Base-by-base conservation (phyloP, 1,284 basidiomycete genomes). In the Coniferiporia sulphurascens region DNA sequence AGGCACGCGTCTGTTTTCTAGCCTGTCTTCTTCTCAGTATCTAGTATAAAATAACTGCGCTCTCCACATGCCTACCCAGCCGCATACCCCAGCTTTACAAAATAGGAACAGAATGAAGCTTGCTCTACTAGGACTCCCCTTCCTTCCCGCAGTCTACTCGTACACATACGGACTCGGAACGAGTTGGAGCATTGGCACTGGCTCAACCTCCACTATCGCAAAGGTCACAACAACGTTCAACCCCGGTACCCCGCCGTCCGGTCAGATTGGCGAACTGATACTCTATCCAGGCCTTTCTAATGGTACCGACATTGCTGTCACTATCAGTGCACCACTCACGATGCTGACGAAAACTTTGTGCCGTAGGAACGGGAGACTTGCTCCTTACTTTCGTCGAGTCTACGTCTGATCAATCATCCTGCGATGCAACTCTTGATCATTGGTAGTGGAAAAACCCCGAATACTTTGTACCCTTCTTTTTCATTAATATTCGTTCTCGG, bases 231-330 rank as follows among this genome's bases (percentile, higher is more conserved):
- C 60, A 15, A 62, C 56, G 15, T 51, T 62, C 22, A 62, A 54
- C 34, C 45, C 60, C 32, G 60, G 60, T 2, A 44, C 48, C 10
- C 60, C 60, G 12, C 60, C 60, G 1, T 10, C 60, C 19, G 21
- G 38, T 22, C 56, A 58, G 41, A 17, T 21, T 13, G 60, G 60
- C 5, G 51, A 58, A 46, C 50, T 62, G 34, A 48, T 43, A 27
- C 53, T 62, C 10, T 62, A 52, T n/a, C 60, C 60, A 17, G 60
- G 35, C 38, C 41, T 58, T 13, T 58, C 60, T 35, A 62, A 62
- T 36, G 60, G 60, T 62, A 48, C 5, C 27, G 27, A 27, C 5
- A 27, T 5, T 27, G 27, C 27, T 27, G 17, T 56, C 12, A 34
- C 22, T n/a, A 34, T 41, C n/a, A 15, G 15, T 32, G 10, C 51